Evolutionary conservation across 331 rosid species (phyloP), one percentile per base, ranked within the genome.

Genomic region (Quercus phellos): DNA sequence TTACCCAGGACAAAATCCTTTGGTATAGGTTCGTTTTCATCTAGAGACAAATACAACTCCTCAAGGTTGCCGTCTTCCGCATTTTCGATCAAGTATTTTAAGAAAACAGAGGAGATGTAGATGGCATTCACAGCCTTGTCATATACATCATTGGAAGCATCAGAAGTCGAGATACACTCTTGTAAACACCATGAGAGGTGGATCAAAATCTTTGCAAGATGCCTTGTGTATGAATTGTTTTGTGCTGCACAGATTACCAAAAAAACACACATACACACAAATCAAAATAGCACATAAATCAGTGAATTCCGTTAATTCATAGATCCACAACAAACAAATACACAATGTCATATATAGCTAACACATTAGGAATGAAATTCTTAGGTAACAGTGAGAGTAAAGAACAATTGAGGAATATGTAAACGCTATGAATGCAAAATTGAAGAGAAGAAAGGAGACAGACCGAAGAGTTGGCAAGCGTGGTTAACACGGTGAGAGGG

Each of bases 171-270:
- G 84, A 86, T 79, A 77, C 86, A 89, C 77, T 93, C 96, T 81
- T 93, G 96, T 85, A 95, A 89, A 82, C 88, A 89, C 89, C 94
- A 61, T 24, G 94, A 91, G 80, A 95, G 78, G 82, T 93, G 98
- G 87, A 90, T 88, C 86, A 95, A 86, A 90, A 95, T 82, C 89
- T 95, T 95, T 9, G 96, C 90, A 73, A 95, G 98, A 85, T 95
- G 98, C 85, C 91, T 91, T 66, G 99, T 93, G 63, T 75, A 77
- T 64, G 61, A 75, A 82, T 93, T 95, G 86, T 95, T 95, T 84
- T 84, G 88, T 0, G 87, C 99, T 95, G 98, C 80, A 83, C 64
- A 77, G 60, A 42, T 22, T 17, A 51, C 26, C 30, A 59, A 17
- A 11, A 11, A 68, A 18, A 56, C 8, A 29, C 34, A 54, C n/a